A percentile compares a stretch with the other conserved stretches of the same genome.
phyloP scores from a whole-genome alignment of 192 early-diverging fungal species.

The Chytriomyces sp. region DNA sequence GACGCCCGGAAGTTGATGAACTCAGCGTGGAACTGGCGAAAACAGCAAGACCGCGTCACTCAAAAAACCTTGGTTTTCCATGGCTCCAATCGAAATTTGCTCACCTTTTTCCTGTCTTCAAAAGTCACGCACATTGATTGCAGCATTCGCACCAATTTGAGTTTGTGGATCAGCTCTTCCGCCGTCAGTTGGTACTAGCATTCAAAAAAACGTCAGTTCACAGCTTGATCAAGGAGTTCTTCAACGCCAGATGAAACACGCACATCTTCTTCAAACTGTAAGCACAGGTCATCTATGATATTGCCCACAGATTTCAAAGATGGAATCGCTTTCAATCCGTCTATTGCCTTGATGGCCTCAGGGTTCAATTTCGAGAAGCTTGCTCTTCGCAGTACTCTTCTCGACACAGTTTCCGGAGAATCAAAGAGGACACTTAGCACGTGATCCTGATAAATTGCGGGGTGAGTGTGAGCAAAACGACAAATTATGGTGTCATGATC shows the following conservation, averaged over 20 bases:
- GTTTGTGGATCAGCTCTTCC: background rate
- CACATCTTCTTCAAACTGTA: too few relatives aligned
- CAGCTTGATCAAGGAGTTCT: background rate
- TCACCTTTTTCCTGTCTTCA: background rate
- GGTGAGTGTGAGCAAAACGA: too few relatives aligned
- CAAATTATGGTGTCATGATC: too few relatives aligned
- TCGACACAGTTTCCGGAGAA: background rate
- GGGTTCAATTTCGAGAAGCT: background rate
- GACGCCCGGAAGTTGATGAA: background rate
- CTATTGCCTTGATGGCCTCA: background rate
- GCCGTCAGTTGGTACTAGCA: too few relatives aligned
- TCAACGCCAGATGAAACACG: background rate
- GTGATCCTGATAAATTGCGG: background rate
- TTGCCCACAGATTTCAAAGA: background rate
- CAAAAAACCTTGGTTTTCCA: too few relatives aligned
- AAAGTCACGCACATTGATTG: background rate
- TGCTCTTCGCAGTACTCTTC: background rate
- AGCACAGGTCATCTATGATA: background rate
- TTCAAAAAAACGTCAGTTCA: too few relatives aligned
- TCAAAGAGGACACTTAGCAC: background rate
- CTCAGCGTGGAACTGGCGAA: too few relatives aligned
- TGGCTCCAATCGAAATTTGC: background rate
- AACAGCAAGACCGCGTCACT: too few relatives aligned
- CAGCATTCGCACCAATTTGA: background rate
- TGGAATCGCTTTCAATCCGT: background rate